Evolutionary conservation across 2,329 filamentous ascomycete genomes (phyloP), one percentile per base, ranked within the genome.

Genomic region (Teratosphaeria pseudoeucalypti): DNA sequence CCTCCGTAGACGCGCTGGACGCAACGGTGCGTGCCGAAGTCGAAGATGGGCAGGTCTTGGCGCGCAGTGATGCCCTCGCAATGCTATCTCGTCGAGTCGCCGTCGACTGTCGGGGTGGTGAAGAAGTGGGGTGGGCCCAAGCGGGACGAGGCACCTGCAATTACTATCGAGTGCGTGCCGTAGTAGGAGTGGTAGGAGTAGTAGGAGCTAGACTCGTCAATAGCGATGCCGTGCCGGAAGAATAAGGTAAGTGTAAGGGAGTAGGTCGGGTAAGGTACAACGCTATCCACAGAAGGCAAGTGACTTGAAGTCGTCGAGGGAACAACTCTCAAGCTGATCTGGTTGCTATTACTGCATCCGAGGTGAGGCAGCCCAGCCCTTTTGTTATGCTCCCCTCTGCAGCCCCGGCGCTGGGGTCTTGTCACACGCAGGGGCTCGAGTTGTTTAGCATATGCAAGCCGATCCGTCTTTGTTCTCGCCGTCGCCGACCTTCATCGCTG

Each of bases 381-480:
- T 64, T 62, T 66, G 63, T 65, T 64, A 60, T 64, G 64, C 57
- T 60, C 23, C 1, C 23, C 2, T 23, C 60, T 63, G 54, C 56
- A 62, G 58, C 59, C 55, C 29, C 53, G 58, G 57, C 39, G 16
- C 39, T 7, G 34, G 49, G 16, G 29, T 27, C 34, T 19, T 43
- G 37, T 49, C 52, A 49, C 56, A 39, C 34, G 37, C 49, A 56
- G 53, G 27, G 53, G 52, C 26, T 43, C 37, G 27, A 55, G 57
- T 61, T 61, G 59, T 61, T 55, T 57, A 54, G 55, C 27, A 60
- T 58, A 63, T 70, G 68, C 68, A 68, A 70, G 68, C 66, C 66
- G 60, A 57, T 58, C 66, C 67, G 67, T 60, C 67, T 69, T 69
- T 68, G 67, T 69, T 67, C 34, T 23, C 54, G 23, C 12, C 19